Percentiles rank a stretch among this genome's conserved stretches.
phyloP scores from a whole-genome alignment of 2,329 filamentous ascomycete species.

The Orbilia blumenaviensis region DNA sequence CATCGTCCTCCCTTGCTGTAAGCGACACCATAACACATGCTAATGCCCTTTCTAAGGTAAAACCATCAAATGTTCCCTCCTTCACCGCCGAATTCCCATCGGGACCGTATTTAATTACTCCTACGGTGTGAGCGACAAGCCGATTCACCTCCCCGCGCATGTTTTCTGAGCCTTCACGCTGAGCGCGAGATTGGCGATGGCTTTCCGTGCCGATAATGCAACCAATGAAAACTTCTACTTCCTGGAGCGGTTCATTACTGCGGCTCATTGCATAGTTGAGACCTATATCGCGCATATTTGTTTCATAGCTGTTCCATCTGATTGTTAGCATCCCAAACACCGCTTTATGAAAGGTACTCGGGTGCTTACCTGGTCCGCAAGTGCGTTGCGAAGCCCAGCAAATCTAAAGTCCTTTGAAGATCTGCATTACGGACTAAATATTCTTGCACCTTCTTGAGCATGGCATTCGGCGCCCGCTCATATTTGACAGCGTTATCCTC shows the following conservation, averaged over 20 bases:
- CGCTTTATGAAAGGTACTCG: constrained; percentile 15
- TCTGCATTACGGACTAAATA: constrained; percentile 61
- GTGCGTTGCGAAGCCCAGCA: constrained; percentile 53
- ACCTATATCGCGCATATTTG: constrained; percentile 65
- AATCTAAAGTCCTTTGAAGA: constrained; percentile 61
- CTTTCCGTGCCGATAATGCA: constrained; percentile 65
- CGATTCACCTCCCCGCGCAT: constrained; percentile 63
- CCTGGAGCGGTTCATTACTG: constrained; percentile 61
- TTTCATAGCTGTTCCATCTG: constrained; percentile 65
- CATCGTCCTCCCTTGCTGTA: constrained; percentile 57
- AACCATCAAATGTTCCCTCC: constrained; percentile 57
- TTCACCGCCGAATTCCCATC: constrained; percentile 55
- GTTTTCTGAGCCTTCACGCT: constrained; percentile 62
- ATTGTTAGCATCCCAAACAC: constrained; percentile 15
- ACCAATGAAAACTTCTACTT: constrained; percentile 69
- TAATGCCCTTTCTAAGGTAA: constrained; percentile 65
- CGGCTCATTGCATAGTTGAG: constrained; percentile 62
- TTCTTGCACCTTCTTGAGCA: constrained; percentile 60
- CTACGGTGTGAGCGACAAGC: constrained; percentile 62
- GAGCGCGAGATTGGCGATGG: constrained; percentile 60
- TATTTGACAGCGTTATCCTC: constrained; percentile 22
- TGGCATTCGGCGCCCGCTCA: constrained; percentile 39
- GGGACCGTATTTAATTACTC: constrained; percentile 63
- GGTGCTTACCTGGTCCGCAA: constrained; percentile 30
- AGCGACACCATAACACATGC: constrained; percentile 60